Evolutionary conservation across 768 basidiomycete genomes (phyloP).

Genomic region (Phylloporus sp.): DNA sequence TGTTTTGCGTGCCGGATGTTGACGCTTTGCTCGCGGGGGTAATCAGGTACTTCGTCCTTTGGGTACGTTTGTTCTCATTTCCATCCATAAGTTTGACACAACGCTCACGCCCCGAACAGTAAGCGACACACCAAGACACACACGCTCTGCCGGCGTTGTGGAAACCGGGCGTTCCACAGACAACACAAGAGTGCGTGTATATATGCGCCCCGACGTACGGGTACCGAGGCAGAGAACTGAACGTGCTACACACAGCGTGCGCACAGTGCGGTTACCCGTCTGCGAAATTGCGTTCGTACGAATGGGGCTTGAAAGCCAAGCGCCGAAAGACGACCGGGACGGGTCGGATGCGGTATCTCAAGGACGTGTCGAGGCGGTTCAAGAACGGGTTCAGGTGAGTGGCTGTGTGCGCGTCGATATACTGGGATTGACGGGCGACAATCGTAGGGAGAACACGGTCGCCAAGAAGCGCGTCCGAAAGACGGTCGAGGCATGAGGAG

Average conservation of each 20-base stretch:
- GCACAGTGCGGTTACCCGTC: constrained; percentile 95
- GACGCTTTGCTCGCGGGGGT: constrained; percentile 2
- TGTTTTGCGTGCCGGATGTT: constrained; percentile 7
- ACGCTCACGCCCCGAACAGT: constrained; percentile 40
- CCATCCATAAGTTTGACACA: background rate
- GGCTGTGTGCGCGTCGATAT: background rate
- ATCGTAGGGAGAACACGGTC: constrained; percentile 73
- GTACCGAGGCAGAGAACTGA: no score
- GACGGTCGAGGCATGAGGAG: constrained; percentile 42
- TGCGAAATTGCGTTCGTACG: constrained; percentile 91
- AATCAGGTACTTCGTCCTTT: constrained; percentile 90
- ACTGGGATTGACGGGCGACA: background rate
- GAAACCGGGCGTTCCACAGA: constrained; percentile 92
- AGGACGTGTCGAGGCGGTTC: constrained; percentile 89
- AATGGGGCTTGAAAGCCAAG: constrained; percentile 99
- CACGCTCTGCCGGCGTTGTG: constrained; percentile 96
- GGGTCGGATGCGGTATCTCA: constrained; percentile 92
- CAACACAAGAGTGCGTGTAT: constrained; percentile 89
- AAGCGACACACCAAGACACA: constrained; percentile 97
- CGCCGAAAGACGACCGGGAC: constrained; percentile 99
- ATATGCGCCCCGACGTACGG: no score
- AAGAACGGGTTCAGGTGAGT: constrained; percentile 94
- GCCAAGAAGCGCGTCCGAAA: constrained; percentile 80
- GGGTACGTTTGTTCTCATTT: constrained; percentile 51
- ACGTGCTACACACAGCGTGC: constrained; percentile 57